Base-by-base conservation (phyloP, 805 yeast species). In the Pichia ethanolica region DNA sequence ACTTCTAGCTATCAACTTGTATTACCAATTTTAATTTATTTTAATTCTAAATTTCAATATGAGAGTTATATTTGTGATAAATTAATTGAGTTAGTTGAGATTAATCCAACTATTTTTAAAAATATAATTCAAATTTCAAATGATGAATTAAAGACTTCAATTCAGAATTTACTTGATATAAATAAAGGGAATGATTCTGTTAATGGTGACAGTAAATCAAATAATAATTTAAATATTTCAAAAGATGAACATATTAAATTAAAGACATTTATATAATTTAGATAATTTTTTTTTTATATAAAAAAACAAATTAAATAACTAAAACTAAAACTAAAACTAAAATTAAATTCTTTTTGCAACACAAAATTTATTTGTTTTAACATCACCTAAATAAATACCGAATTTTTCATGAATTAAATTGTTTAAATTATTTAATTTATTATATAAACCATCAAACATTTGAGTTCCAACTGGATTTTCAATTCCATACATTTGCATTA, bases 51-150 rank as follows among this genome's bases (percentile, higher is more conserved):
- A 2, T 53, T 55, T 4, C 59, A 60, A 3, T 55, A 67, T 49
- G 65, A 60, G 13, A 55, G 55, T 1, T 79, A 78, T 43, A 58
- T 75, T 6, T 79, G 73, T 50, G 71, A 68, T 12, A 75, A 77
- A 51, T 52, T 83, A 44, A 42, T 81, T 33, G 69, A 69, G 8
- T 64, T 84, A 49, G 69, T 81, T 13, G 64, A 67, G 13, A 59
- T 71, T 45, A 68, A 72, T 50, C 70, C 81, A 0, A 65, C 59
- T 1, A 59, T 67, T 8, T 83, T 83, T 67, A 83, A 82, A 53
- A 39, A 44, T 0, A 76, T 73, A 3, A 69, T 82, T 12, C 62
- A 59, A 3, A 37, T 42, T 12, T 61, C 82, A 14, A 67, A 66
- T 34, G 63, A 56, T 0, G 65, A 64, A 0, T 82, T 81, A 55